Evolutionary conservation across 2,329 filamentous ascomycete species (phyloP).

Genomic region (Fusarium sp.): DNA sequence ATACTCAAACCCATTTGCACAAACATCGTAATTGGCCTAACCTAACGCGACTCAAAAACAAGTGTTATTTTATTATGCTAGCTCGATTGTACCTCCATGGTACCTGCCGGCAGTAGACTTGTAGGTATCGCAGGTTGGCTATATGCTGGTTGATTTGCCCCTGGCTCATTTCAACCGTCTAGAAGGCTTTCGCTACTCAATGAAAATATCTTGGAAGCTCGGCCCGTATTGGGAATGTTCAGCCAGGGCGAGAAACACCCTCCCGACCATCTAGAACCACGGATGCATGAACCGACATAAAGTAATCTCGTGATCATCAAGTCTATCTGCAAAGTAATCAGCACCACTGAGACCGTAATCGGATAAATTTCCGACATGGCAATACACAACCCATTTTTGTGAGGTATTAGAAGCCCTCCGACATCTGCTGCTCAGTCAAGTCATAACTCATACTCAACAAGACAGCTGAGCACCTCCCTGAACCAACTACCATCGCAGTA

Average conservation of each 20-base stretch:
- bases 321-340: not conserved
- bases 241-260: not conserved
- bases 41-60: not conserved
- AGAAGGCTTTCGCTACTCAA: not conserved
- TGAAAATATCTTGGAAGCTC: not conserved
- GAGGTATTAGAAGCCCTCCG: not conserved
- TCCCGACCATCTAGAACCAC: not conserved
- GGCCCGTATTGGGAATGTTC: not conserved
- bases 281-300: not conserved
- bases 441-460: not conserved
- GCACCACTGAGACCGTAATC: not conserved
- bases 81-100: not conserved
- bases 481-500: not conserved
- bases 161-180: not conserved
- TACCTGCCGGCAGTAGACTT: not conserved
- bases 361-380: not conserved
- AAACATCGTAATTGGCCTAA: not conserved
- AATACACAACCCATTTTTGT: not conserved
- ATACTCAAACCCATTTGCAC: not conserved
- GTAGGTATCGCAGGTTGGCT: not conserved
- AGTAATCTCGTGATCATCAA: not conserved
- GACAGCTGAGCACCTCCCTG: not conserved
- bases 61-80: not conserved
- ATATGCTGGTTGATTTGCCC: not conserved
- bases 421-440: not conserved